phyloP scores from a whole-genome alignment of 495 filamentous ascomycete species.

The Neurospora sp. region DNA sequence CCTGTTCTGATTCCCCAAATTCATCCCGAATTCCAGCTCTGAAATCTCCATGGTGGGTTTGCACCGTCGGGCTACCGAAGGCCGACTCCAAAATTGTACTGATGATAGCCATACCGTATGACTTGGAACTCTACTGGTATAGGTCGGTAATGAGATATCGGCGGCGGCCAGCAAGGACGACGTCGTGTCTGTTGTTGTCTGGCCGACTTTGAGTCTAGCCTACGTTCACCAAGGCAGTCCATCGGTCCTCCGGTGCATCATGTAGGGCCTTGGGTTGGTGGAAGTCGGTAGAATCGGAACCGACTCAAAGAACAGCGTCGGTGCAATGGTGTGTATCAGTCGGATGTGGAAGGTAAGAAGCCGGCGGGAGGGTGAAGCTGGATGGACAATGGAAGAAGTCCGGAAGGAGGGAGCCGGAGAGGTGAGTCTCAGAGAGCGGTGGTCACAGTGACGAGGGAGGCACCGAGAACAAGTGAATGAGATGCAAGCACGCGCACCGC shows the following conservation, averaged over 20 bases:
- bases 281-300: not conserved
- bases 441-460: not conserved
- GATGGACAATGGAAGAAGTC: not conserved
- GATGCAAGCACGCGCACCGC: not conserved
- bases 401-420: not conserved
- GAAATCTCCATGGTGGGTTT: not conserved
- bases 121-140: not conserved
- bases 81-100: not conserved
- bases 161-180: not conserved
- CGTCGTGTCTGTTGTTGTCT: not conserved
- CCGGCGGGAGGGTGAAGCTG: not conserved
- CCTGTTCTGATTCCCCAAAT: not conserved
- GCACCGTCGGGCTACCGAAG: not conserved
- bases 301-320: not conserved
- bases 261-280: not conserved
- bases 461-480: not conserved
- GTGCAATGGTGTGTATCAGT: not conserved
- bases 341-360: not conserved
- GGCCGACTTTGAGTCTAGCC: conserved; percentile 12
- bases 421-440: not conserved
- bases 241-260: conserved; percentile 7
- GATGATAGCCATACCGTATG: not conserved
- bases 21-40: not conserved
- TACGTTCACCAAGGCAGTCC: conserved; percentile 7
- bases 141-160: not conserved